A percentile compares a stretch with the other conserved stretches of the same genome.
Conservation (phyloP, 306 rosid genomes). For the Begonia fuchsioides region DNA sequence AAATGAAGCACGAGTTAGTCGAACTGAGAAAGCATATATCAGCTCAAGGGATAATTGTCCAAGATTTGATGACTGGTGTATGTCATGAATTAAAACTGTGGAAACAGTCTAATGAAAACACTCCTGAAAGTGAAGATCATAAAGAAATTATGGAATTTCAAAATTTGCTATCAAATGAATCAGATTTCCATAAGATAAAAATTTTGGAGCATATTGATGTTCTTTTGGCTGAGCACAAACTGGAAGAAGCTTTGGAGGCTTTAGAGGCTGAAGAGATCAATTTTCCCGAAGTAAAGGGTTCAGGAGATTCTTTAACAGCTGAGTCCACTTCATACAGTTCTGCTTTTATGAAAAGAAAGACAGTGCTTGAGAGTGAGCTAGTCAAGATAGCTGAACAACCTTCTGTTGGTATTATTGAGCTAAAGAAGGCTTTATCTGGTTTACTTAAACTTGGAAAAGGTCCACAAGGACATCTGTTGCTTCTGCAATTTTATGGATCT, state of each 20-base stretch:
- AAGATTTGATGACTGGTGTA: conserved; percentile 92
- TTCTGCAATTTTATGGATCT: conserved; percentile 48
- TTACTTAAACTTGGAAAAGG: conserved; percentile 87
- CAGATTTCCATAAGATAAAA: conserved; percentile 22
- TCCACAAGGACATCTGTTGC: conserved; percentile 57
- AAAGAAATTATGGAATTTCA: conserved; percentile 31
- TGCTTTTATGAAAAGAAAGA: conserved; percentile 50
- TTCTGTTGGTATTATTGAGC: conserved; percentile 39
- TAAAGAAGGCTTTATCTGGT: conserved; percentile 54
- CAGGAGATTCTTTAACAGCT: conserved; percentile 36
- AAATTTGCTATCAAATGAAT: conserved; percentile 37
- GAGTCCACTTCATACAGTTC: conserved; percentile 33
- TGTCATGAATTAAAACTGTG: conserved; percentile 76
- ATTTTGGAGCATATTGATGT: conserved; percentile 66
- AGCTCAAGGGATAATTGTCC: conserved; percentile 78
- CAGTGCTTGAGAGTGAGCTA: conserved; percentile 52
- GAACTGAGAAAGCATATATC: conserved; percentile 85
- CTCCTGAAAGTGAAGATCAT: conserved; percentile 25
- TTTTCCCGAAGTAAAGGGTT: conserved; percentile 41
- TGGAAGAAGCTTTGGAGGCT: conserved; percentile 86
- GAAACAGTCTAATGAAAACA: conserved; percentile 33
- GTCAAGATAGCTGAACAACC: conserved; percentile 57
- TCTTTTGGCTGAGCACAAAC: conserved; percentile 72
- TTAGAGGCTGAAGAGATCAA: conserved; percentile 73
- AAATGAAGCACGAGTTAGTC: conserved; percentile 78